Base-by-base conservation (phyloP, 2,329 filamentous ascomycete species). In the Parascedosporium putredinis region DNA sequence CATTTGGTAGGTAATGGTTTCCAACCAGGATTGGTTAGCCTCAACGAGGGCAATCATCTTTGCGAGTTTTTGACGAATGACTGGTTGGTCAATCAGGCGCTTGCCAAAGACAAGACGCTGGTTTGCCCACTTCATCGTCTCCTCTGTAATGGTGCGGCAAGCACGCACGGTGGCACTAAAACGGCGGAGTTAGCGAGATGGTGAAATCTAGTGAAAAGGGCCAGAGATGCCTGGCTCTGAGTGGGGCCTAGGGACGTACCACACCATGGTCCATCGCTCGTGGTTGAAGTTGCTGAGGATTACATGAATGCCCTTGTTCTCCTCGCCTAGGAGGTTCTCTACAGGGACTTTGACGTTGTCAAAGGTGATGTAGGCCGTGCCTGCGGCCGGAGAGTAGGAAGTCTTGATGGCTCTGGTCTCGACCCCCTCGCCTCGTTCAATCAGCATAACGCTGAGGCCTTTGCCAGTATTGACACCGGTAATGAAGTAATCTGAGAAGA, bases 281-380 rank as follows among this genome's bases (percentile, higher is more conserved):
- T 93, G 86, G 73, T 93, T 93, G 71, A 94, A 94, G 69, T 94
- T 94, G 67, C 78, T 81, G 61, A 93, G 70, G 60, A 94, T 88
- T 25, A 93, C 86, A 54, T 83, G 77, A 60, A 94, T 90, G 5
- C 88, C 88, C 69, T 91, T 86, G 72, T 93, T 80, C 67, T 94
- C 88, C 61, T 86, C 72, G 53, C 88, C 88, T 5, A 95, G 71
- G 14, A 94, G 70, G 64, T 93, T 83, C 61, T 81, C 77, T 0
- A 80, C 83, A 0, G 88, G 88, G 0, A 94, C 88, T 70, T 88
- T 89, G 65, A 90, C 87, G 56, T 93, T 86, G 66, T 90, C 85
- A 64, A 87, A 91, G 47, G 88, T 86, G 59, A 94, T 78, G 63
- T 79, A 91, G 3, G 86, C 78, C 0, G 88, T 93, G 18, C 81